Conservation (phyloP, 768 basidiomycete species). For the Tylopilus balloui region DNA sequence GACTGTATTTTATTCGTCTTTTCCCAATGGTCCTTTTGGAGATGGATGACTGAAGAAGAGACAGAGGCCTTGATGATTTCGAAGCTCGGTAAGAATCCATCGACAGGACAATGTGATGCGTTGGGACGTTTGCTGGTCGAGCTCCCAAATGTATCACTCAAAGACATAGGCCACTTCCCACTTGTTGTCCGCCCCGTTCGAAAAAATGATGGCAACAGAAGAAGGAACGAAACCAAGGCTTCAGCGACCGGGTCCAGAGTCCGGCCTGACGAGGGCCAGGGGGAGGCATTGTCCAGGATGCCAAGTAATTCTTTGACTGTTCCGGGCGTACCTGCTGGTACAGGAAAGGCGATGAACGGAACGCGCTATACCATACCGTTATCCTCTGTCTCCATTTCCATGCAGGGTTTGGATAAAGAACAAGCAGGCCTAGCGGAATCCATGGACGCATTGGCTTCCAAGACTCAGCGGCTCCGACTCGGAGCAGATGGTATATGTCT, state of each 20-base stretch:
- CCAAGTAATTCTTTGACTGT: neutral
- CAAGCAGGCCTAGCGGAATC: neutral
- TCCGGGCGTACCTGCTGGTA: neutral
- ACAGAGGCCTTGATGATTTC: neutral
- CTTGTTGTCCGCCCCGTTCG: neutral
- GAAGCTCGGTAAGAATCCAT: neutral
- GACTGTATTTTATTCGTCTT: neutral
- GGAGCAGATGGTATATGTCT: neutral
- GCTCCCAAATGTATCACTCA: neutral
- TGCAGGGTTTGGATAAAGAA: neutral
- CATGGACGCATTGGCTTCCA: neutral
- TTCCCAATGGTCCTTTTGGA: neutral
- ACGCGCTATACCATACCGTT: neutral
- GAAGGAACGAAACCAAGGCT: neutral
- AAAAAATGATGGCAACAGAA: neutral
- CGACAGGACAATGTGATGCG: conserved; percentile 5
- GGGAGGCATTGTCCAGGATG: neutral
- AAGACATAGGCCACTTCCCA: neutral
- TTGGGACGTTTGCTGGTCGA: conserved; percentile 2
- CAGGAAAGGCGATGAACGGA: neutral
- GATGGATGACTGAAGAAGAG: neutral
- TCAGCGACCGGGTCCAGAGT: neutral
- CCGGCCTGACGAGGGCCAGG: neutral
- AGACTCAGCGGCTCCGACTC: neutral
- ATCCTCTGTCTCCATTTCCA: neutral